These are phyloP conservation scores for Talaromyces sp. DNA, from an alignment of 2,329 filamentous ascomycete genomes.

Conservation along the genomic window DNA sequence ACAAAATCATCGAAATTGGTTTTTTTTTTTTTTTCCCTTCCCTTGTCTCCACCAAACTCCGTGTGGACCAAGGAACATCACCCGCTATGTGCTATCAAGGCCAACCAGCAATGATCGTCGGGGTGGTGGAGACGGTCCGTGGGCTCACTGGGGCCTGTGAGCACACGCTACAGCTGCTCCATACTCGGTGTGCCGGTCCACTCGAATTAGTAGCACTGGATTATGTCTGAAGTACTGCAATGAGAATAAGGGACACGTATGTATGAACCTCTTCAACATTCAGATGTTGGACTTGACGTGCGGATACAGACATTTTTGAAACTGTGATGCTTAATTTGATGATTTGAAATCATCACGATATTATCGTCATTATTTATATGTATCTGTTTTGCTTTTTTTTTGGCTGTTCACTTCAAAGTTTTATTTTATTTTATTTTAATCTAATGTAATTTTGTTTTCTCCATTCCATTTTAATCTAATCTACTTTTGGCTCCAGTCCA, in stretches of 20 bases:
- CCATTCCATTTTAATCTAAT: neutral
- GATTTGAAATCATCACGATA: neutral
- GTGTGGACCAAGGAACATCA: slow-evolving; percentile 6
- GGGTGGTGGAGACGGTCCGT: slow-evolving; percentile 5
- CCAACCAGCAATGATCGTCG: slow-evolving; percentile 8
- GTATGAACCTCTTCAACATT: no score
- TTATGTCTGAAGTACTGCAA: no score
- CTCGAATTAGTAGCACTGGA: no score
- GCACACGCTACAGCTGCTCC: neutral
- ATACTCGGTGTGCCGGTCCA: neutral
- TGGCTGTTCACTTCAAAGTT: no score
- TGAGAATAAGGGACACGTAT: neutral
- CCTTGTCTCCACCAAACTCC: slow-evolving; percentile 3
- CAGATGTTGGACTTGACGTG: no score
- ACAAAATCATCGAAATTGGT: neutral
- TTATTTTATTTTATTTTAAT: neutral
- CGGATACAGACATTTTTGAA: no score
- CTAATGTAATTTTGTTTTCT: neutral
- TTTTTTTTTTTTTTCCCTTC: neutral
- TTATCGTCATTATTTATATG: neutral
- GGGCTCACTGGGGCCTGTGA: slow-evolving; percentile 1
- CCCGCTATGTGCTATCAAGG: slow-evolving; percentile 4
- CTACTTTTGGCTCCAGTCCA: neutral
- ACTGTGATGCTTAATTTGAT: neutral
- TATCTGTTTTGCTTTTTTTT: neutral